Evolutionary conservation across 1,139 yeast species (phyloP).

Genomic region (Suhomyces atakaporum): DNA sequence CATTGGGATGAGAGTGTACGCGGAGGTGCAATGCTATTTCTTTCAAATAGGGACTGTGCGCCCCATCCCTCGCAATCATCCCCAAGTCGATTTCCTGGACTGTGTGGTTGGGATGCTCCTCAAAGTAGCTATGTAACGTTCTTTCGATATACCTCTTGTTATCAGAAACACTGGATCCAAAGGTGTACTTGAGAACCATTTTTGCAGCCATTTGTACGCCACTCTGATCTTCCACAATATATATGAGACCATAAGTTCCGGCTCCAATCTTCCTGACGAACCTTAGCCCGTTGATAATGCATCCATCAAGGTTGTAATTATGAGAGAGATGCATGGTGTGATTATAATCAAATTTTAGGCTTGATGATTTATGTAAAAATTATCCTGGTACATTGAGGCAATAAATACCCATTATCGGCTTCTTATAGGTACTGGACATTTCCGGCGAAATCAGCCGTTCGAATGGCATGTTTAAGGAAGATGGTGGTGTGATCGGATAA

Average conservation of each 20-base stretch:
- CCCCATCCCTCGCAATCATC: constrained; percentile 44
- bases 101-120: constrained; percentile 16
- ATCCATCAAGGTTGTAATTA: constrained; percentile 23
- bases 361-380: no score
- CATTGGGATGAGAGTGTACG: constrained; percentile 77
- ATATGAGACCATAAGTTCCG: constrained; percentile 88
- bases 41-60: constrained; percentile 50
- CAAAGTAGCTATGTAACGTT: constrained; percentile 33
- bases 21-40: constrained; percentile 74
- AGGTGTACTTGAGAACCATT: constrained; percentile 56
- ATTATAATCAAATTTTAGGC: no score
- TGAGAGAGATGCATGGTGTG: no score
- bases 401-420: no score
- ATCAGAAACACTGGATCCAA: constrained; percentile 26
- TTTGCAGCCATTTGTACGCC: constrained; percentile 68
- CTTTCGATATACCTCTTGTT: constrained; percentile 37
- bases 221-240: constrained; percentile 59
- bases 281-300: constrained; percentile 41
- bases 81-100: constrained; percentile 43
- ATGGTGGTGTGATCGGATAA: constrained; percentile 2
- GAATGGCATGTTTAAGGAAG: constrained; percentile 2
- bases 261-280: constrained; percentile 70
- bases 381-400: no score
- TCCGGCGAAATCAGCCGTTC: constrained; percentile 5
- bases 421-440: not conserved